Percentiles rank a stretch among this genome's conserved stretches.
Conservation (phyloP, 106 monocot genomes). For the Triglochin maritima region DNA sequence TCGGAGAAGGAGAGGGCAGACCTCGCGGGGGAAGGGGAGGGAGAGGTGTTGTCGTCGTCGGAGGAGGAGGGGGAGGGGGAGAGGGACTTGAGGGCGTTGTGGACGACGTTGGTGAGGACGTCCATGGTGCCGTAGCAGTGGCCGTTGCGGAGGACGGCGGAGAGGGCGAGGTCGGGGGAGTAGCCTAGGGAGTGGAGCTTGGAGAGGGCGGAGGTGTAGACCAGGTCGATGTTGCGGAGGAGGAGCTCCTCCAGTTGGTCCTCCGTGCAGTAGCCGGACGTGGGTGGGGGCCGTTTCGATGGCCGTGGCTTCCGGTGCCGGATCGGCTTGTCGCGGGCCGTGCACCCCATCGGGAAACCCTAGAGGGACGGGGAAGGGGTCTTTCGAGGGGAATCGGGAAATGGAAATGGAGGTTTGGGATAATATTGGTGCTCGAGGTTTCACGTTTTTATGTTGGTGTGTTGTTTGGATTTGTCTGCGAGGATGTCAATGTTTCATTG, state of each 20-base stretch:
- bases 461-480: slow-evolving; percentile 9
- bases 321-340: background rate
- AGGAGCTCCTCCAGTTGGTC: slow-evolving; percentile 80
- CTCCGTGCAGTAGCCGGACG: slow-evolving; percentile 64
- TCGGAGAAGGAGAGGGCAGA: slow-evolving; percentile 35
- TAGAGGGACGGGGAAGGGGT: background rate
- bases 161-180: slow-evolving; percentile 40
- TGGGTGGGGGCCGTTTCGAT: background rate
- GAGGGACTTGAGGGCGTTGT: slow-evolving; percentile 51
- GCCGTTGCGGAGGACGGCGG: slow-evolving; percentile 54
- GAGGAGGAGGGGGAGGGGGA: slow-evolving; percentile 7
- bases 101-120: slow-evolving; percentile 57
- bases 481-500: background rate
- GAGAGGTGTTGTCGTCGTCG: slow-evolving; percentile 2
- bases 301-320: slow-evolving; percentile 6
- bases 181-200: slow-evolving; percentile 53
- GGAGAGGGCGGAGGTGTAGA: slow-evolving; percentile 62
- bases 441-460: slow-evolving; percentile 4
- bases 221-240: slow-evolving; percentile 51
- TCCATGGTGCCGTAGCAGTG: slow-evolving; percentile 80
- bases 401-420: background rate
- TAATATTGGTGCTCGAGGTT: slow-evolving; percentile 6
- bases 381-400: background rate
- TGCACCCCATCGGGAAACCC: too few species aligned
- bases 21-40: background rate